phyloP scores from a whole-genome alignment of 2,329 filamentous ascomycete species.

The Westerdykella sp. region DNA sequence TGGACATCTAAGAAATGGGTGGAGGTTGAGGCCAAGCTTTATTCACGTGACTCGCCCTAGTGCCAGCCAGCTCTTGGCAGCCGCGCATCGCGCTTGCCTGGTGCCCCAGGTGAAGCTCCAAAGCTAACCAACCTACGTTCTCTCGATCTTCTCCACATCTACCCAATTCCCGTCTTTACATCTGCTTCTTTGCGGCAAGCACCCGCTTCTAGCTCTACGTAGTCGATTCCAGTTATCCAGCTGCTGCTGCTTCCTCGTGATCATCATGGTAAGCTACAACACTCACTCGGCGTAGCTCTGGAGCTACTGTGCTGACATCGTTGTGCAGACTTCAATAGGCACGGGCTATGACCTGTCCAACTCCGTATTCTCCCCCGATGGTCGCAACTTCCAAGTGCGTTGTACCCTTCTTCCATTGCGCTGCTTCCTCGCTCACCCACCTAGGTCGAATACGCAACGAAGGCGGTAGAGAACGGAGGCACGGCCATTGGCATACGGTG shows the following conservation, averaged over 20 bases:
- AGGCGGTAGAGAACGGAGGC: constrained; percentile 96
- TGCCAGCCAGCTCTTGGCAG: background rate
- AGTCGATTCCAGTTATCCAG: constrained; percentile 6
- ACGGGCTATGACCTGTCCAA: constrained; percentile 99
- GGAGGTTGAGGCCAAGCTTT: too few species aligned
- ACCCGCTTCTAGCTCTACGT: background rate
- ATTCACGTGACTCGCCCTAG: background rate
- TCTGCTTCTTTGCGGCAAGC: background rate
- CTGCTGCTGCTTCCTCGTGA: background rate
- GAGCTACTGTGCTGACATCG: constrained; percentile 12
- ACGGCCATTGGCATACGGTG: constrained; percentile 94
- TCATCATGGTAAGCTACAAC: constrained; percentile 26
- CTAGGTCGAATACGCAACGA: constrained; percentile 87
- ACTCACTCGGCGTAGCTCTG: constrained; percentile 6
- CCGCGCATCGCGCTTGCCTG: background rate
- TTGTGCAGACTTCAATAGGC: constrained; percentile 86
- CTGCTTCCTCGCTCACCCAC: constrained; percentile 9
- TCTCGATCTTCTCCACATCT: constrained; percentile 1
- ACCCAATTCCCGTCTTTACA: constrained; percentile 1
- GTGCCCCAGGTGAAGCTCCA: too few species aligned
- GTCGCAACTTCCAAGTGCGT: constrained; percentile 89
- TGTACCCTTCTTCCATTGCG: background rate
- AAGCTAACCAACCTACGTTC: background rate
- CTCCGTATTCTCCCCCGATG: constrained; percentile 98
- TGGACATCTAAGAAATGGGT: too few species aligned